Evolutionary conservation across 805 yeast genomes (phyloP).

Genomic region (Metschnikowia drakensbergensis): DNA sequence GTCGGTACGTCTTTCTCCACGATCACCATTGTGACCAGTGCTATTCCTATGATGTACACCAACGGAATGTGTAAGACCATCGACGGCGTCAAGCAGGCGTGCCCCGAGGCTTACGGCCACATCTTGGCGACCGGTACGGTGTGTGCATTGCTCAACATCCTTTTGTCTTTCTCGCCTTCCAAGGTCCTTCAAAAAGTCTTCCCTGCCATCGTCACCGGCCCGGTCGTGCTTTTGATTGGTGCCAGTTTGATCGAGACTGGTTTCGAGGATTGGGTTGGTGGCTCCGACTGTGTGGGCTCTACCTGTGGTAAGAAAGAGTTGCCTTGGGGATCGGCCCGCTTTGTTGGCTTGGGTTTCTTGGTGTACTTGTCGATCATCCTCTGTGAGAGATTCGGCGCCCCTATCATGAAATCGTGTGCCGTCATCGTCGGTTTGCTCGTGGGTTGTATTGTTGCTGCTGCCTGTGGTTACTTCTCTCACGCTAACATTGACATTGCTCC

Average conservation of each 20-base stretch:
- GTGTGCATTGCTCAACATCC: conserved; percentile 72
- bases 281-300: conserved; percentile 56
- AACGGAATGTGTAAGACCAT: conserved; percentile 60
- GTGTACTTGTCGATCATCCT: conserved; percentile 71
- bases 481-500: conserved; percentile 65
- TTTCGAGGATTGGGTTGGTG: conserved; percentile 85
- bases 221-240: conserved; percentile 86
- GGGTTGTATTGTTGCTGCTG: conserved; percentile 92
- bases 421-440: conserved; percentile 79
- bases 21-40: conserved; percentile 70
- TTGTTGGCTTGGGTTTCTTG: conserved; percentile 81
- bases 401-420: conserved; percentile 92
- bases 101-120: conserved; percentile 91
- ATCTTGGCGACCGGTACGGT: conserved; percentile 74
- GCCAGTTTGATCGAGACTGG: conserved; percentile 65
- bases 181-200: conserved; percentile 63
- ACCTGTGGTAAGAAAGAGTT: conserved; percentile 22
- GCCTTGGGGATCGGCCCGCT: conserved; percentile 84
- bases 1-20: conserved; percentile 92
- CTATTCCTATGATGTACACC: conserved; percentile 76
- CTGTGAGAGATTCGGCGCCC: conserved; percentile 86
- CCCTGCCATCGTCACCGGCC: conserved; percentile 92
- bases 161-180: conserved; percentile 76
- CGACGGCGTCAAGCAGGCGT: conserved; percentile 66
- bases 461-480: conserved; percentile 72